Percentiles rank a stretch among this genome's conserved stretches.
phyloP scores from a whole-genome alignment of 192 early-diverging fungal genomes.

The Linnemannia zychae region DNA sequence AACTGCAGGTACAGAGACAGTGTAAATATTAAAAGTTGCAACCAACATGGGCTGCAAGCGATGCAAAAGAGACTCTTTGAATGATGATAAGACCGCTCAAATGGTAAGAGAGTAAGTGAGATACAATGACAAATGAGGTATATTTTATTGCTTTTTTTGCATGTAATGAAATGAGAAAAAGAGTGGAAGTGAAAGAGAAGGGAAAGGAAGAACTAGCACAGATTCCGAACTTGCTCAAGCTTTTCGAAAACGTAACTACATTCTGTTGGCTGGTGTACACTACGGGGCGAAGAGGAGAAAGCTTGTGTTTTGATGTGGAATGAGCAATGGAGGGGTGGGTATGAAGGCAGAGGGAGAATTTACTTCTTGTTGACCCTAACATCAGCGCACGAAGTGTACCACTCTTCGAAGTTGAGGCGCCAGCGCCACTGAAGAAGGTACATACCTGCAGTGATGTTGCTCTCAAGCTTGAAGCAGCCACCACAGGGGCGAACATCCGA shows the following conservation, averaged over 20 bases:
- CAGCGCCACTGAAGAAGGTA: conserved; percentile 54
- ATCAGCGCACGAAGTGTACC: conserved; percentile 50
- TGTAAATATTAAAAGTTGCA: no score
- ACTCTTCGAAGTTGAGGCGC: conserved; percentile 34
- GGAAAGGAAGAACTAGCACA: neutral
- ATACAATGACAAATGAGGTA: neutral
- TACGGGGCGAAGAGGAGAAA: neutral
- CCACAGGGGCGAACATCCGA: conserved; percentile 52
- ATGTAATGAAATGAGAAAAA: no score
- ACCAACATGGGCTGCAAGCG: no score
- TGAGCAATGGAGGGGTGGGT: neutral
- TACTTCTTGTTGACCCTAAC: conserved; percentile 11
- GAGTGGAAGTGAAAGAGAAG: no score
- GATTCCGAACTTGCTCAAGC: neutral
- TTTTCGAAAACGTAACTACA: neutral
- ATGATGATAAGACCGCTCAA: no score
- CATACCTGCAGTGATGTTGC: conserved; percentile 9
- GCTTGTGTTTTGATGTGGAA: neutral
- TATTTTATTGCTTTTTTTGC: neutral
- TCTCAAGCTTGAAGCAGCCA: conserved; percentile 38
- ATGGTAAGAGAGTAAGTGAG: no score
- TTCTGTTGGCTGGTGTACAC: neutral
- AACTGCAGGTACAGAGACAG: no score
- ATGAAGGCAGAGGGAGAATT: neutral
- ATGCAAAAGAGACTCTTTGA: no score